A percentile compares a stretch with the other conserved stretches of the same genome.
Evolutionary conservation across 371 early-diverging fungal genomes (phyloP).

Genomic region (Apophysomyces trapeziformis): DNA sequence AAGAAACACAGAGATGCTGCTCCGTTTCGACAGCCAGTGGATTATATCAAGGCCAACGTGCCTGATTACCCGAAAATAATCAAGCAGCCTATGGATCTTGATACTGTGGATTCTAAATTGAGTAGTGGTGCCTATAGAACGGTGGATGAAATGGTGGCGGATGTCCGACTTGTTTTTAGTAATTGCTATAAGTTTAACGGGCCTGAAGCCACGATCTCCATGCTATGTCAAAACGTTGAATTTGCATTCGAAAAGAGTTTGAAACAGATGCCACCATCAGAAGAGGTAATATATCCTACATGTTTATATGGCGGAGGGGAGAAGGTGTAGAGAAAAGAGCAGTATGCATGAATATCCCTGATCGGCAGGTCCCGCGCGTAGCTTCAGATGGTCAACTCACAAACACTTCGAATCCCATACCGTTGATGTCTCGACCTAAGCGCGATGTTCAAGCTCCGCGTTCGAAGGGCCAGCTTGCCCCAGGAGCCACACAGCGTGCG

Average conservation of each 20-base stretch:
- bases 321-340: neutral
- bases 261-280: slow-evolving; percentile 68
- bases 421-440: slow-evolving; percentile 53
- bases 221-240: slow-evolving; percentile 76
- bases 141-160: slow-evolving; percentile 74
- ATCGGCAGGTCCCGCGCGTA: neutral
- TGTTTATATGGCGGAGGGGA: neutral
- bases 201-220: slow-evolving; percentile 73
- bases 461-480: slow-evolving; percentile 56
- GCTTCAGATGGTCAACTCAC: neutral
- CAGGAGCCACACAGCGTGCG: slow-evolving; percentile 47
- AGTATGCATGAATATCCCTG: neutral
- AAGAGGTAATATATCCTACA: slow-evolving; percentile 28
- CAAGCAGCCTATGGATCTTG: slow-evolving; percentile 97
- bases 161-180: slow-evolving; percentile 78
- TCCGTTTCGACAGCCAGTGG: slow-evolving; percentile 94
- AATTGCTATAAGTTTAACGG: slow-evolving; percentile 97
- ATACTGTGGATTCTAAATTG: slow-evolving; percentile 90
- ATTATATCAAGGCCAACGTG: slow-evolving; percentile 87
- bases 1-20: slow-evolving; percentile 76
- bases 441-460: slow-evolving; percentile 77
- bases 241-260: slow-evolving; percentile 72
- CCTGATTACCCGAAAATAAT: slow-evolving; percentile 95
- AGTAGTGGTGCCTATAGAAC: slow-evolving; percentile 69
- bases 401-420: neutral